Evolutionary conservation across 2,329 filamentous ascomycete genomes (phyloP).

Genomic region (Coniochaeta prunicola): DNA sequence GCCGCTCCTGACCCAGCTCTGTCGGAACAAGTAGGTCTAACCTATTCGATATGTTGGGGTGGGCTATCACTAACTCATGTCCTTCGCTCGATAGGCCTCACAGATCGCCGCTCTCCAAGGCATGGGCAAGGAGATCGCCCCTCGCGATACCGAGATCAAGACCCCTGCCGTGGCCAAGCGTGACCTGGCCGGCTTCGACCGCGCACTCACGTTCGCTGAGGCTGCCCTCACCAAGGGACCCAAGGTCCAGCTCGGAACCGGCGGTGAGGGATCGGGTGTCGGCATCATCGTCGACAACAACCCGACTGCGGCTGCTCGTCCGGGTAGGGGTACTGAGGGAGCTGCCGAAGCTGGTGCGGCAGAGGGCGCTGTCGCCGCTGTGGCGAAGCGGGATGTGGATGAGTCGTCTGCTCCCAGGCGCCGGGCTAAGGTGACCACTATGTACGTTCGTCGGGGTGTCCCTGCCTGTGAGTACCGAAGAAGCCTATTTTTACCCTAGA

Average conservation of each 20-base stretch:
- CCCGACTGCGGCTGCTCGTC: constrained; percentile 10
- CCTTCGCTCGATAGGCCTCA: constrained; percentile 20
- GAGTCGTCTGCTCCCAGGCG: constrained; percentile 19
- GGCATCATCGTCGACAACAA: constrained; percentile 26
- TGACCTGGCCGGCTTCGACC: constrained; percentile 38
- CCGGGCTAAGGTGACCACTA: constrained; percentile 36
- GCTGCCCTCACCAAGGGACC: constrained; percentile 36
- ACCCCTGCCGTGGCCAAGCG: constrained; percentile 28
- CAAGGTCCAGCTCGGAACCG: constrained; percentile 40
- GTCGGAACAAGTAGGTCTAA: constrained; percentile 24
- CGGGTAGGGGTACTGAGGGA: constrained; percentile 7
- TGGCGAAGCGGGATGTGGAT: constrained; percentile 12
- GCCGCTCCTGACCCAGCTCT: constrained; percentile 23
- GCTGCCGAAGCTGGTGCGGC: background rate
- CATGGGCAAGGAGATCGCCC: constrained; percentile 41
- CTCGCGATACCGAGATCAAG: constrained; percentile 20
- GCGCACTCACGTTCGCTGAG: constrained; percentile 37
- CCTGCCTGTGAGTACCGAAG: constrained; percentile 28
- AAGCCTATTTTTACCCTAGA: background rate
- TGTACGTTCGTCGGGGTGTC: constrained; percentile 37
- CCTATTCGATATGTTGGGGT: background rate
- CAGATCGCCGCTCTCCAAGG: constrained; percentile 37
- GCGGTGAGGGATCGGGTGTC: constrained; percentile 30
- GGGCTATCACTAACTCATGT: constrained; percentile 3
- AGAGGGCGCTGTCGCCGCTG: background rate